phyloP scores from a whole-genome alignment of 2,329 filamentous ascomycete genomes.

The Clonostachys rhizophaga region DNA sequence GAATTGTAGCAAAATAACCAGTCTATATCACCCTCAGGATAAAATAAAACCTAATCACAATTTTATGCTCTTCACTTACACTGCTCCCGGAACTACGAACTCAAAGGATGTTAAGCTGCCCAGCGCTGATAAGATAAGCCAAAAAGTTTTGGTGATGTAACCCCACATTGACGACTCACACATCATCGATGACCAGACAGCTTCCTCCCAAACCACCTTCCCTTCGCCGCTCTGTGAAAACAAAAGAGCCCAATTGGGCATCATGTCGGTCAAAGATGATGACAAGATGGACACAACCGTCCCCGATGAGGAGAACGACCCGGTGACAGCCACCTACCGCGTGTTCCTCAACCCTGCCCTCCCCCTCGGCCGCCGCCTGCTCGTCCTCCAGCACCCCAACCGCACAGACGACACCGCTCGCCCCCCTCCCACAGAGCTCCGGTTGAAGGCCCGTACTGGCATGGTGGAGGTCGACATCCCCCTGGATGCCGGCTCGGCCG shows the following conservation, averaged over 20 bases:
- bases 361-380: slow-evolving; percentile 57
- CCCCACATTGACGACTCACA: not conserved
- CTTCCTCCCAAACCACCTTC: not conserved
- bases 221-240: too few species aligned
- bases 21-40: not conserved
- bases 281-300: slow-evolving; percentile 4
- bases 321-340: slow-evolving; percentile 71
- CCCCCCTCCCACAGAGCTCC: slow-evolving; percentile 62
- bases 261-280: too few species aligned
- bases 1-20: too few species aligned
- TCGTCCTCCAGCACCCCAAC: slow-evolving; percentile 88
- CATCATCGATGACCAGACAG: not conserved
- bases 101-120: not conserved
- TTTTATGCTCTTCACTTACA: not conserved
- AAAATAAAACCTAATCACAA: not conserved
- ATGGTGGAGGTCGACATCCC: slow-evolving; percentile 93
- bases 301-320: slow-evolving; percentile 49
- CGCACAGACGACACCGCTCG: slow-evolving; percentile 52
- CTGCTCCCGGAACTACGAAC: not conserved
- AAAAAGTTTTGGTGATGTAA: not conserved
- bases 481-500: slow-evolving; percentile 55
- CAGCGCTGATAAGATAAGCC: not conserved
- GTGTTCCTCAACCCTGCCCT: slow-evolving; percentile 79
- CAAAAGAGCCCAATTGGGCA: too few species aligned
- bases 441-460: slow-evolving; percentile 76